These are phyloP conservation scores for Oryza brachyantha DNA, from an alignment of 176 grass and related monocot species.

Conservation along the genomic window DNA sequence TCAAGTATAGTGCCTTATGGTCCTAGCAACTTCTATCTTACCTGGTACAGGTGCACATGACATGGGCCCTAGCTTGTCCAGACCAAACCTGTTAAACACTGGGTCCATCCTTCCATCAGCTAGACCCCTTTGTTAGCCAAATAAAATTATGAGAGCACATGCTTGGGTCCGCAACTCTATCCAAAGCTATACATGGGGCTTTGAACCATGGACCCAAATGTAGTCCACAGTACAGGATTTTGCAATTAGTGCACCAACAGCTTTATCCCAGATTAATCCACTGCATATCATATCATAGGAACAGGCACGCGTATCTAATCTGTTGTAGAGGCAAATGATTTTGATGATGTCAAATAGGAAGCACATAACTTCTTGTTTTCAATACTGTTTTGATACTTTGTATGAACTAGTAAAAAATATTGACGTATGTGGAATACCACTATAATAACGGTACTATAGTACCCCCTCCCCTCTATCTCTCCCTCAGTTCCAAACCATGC, in stretches of 20 bases:
- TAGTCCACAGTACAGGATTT: conserved; percentile 25
- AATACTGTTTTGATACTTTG: background rate
- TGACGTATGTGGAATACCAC: background rate
- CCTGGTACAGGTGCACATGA: conserved; percentile 51
- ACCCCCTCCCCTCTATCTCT: background rate
- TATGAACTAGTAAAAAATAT: background rate
- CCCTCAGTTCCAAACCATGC: background rate
- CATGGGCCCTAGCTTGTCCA: conserved; percentile 36
- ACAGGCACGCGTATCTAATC: background rate
- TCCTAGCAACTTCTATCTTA: conserved; percentile 32
- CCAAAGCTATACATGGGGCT: background rate
- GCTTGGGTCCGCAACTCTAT: conserved; percentile 23
- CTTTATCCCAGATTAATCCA: conserved; percentile 30
- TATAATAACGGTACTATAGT: background rate
- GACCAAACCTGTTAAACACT: conserved; percentile 33
- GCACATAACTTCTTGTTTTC: background rate
- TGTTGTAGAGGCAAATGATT: background rate
- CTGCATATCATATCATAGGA: conserved; percentile 11
- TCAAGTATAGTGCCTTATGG: conserved; percentile 30
- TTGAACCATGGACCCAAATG: conserved; percentile 27
- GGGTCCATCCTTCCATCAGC: conserved; percentile 17
- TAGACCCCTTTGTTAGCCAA: conserved; percentile 15
- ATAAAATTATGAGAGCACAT: conserved; percentile 43
- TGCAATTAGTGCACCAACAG: conserved; percentile 21
- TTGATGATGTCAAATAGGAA: background rate